Percentiles rank a stretch among this genome's conserved stretches.
Evolutionary conservation across 1,284 basidiomycete genomes (phyloP).

Genomic region (Phaffia rhodozyma): DNA sequence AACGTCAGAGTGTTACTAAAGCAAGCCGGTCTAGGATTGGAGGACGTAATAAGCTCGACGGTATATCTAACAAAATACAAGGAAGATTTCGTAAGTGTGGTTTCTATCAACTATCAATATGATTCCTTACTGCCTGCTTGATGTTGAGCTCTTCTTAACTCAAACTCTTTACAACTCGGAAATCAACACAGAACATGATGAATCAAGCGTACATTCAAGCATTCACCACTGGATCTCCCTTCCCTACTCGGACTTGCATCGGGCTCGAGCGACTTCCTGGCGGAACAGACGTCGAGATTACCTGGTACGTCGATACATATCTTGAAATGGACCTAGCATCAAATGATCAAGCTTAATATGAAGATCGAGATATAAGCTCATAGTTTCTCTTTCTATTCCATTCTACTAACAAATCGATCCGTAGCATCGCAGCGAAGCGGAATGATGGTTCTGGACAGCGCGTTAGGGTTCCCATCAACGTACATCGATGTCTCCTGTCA

Average conservation of each 20-base stretch:
- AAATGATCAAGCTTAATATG: no score
- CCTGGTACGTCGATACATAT: not conserved
- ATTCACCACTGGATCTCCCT: conserved; percentile 2
- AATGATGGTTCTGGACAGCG: no score
- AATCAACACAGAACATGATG: not conserved
- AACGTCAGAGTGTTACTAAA: conserved; percentile 14
- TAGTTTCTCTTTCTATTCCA: no score
- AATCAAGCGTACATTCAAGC: conserved; percentile 9
- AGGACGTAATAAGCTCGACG: conserved; percentile 10
- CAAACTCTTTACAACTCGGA: no score
- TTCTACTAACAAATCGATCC: no score
- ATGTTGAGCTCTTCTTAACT: no score
- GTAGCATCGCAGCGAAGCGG: not conserved
- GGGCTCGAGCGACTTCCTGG: conserved; percentile 4
- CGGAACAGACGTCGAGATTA: conserved; percentile 16
- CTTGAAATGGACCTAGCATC: no score
- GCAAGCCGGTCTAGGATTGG: conserved; percentile 14
- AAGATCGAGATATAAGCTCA: no score
- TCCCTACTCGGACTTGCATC: conserved; percentile 7
- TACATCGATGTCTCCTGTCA: no score
- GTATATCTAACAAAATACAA: conserved; percentile 10
- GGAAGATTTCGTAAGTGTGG: not conserved
- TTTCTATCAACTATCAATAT: no score
- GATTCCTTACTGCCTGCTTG: not conserved
- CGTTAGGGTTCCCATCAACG: no score